These are phyloP conservation scores for Sporothrix dimorphospora DNA, from an alignment of 2,329 filamentous ascomycete genomes.

Conservation along the genomic window DNA sequence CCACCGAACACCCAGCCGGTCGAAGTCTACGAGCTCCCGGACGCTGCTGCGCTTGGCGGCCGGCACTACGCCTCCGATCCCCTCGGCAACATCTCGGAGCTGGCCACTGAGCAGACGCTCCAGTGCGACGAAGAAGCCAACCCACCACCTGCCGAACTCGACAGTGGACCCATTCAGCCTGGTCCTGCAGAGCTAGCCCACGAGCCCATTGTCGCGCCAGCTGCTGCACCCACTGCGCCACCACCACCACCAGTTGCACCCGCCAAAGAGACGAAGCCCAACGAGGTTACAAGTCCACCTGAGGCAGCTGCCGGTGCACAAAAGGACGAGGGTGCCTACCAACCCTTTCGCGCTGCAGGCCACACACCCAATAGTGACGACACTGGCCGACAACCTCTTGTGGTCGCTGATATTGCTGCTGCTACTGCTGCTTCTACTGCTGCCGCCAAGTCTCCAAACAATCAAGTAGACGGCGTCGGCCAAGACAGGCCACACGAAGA, in stretches of 20 bases:
- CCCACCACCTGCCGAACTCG: slow-evolving; percentile 52
- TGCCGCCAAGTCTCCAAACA: neutral
- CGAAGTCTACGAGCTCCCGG: slow-evolving; percentile 38
- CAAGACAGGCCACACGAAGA: neutral
- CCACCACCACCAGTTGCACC: slow-evolving; percentile 5
- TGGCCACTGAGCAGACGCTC: slow-evolving; percentile 50
- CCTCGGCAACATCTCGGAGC: slow-evolving; percentile 52
- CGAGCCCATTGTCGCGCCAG: slow-evolving; percentile 35
- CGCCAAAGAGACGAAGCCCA: neutral
- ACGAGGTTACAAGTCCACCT: neutral
- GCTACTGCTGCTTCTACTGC: neutral
- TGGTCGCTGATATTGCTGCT: slow-evolving; percentile 14
- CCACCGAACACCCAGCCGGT: slow-evolving; percentile 30
- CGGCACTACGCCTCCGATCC: slow-evolving; percentile 42
- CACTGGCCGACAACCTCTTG: slow-evolving; percentile 14
- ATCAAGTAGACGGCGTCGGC: neutral
- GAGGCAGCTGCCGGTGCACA: neutral
- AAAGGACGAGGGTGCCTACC: neutral
- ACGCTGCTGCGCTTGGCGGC: slow-evolving; percentile 32
- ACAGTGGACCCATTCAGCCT: slow-evolving; percentile 40
- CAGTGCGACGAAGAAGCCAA: slow-evolving; percentile 47
- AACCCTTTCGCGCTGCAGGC: neutral
- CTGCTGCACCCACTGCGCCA: neutral
- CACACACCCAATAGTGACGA: slow-evolving; percentile 31
- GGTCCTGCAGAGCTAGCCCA: slow-evolving; percentile 46